phyloP scores from a whole-genome alignment of 2,329 filamentous ascomycete species.

The Exophiala sp. region DNA sequence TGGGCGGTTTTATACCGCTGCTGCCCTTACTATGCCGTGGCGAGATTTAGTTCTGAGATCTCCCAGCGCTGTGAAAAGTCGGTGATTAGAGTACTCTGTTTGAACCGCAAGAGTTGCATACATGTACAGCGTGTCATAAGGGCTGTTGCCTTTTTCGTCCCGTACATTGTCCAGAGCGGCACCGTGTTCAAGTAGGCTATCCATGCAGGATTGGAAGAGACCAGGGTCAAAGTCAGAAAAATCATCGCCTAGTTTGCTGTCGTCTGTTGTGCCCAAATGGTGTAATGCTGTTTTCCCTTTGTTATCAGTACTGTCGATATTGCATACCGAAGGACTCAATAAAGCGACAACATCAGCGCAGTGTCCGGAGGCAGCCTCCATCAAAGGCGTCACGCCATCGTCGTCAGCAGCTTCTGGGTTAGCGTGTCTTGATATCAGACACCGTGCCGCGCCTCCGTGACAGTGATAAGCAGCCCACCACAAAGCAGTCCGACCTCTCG shows the following conservation, averaged over 20 bases:
- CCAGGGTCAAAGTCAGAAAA: no score
- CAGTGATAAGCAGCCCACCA: neutral
- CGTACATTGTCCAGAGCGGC: no score
- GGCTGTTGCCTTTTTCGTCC: no score
- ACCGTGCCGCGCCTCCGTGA: neutral
- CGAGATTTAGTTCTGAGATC: no score
- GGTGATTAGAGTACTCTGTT: no score
- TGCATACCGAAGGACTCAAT: neutral
- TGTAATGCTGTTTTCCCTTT: neutral
- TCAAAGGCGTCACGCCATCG: neutral
- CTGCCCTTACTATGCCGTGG: no score
- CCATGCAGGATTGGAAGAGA: no score
- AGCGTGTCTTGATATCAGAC: neutral
- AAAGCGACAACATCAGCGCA: neutral
- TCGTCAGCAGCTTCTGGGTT: neutral
- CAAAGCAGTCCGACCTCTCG: neutral
- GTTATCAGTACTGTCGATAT: neutral
- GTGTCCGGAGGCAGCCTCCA: neutral
- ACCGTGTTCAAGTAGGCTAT: no score
- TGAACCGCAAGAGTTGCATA: no score
- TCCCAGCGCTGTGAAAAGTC: no score
- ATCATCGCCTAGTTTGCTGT: neutral
- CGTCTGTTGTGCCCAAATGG: neutral
- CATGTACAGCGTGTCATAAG: no score
- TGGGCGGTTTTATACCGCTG: no score